These are phyloP conservation scores for Acidiella bohemica DNA, from an alignment of 495 filamentous ascomycete species.

Conservation along the genomic window DNA sequence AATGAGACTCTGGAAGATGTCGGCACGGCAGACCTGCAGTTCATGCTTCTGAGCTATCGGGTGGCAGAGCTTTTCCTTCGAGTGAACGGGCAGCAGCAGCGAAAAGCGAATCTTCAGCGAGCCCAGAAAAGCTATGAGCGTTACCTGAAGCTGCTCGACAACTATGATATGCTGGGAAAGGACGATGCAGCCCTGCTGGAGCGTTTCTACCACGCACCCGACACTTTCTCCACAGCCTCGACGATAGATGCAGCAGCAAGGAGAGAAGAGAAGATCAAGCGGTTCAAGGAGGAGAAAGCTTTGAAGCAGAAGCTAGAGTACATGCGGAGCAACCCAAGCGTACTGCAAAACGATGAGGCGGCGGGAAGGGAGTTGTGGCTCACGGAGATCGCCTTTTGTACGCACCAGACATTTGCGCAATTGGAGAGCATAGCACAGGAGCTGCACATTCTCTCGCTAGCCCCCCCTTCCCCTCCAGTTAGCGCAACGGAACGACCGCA, in stretches of 20 bases:
- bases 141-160: slow-evolving; percentile 62
- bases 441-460: slow-evolving; percentile 62
- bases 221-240: slow-evolving; percentile 54
- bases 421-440: slow-evolving; percentile 77
- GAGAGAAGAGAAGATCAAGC: slow-evolving; percentile 69
- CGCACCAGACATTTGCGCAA: slow-evolving; percentile 69
- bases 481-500: neutral
- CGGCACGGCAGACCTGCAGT: slow-evolving; percentile 66
- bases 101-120: slow-evolving; percentile 47
- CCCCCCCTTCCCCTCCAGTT: slow-evolving; percentile 39
- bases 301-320: slow-evolving; percentile 72
- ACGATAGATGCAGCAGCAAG: slow-evolving; percentile 57
- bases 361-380: slow-evolving; percentile 65
- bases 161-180: slow-evolving; percentile 57
- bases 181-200: slow-evolving; percentile 59
- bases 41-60: slow-evolving; percentile 52
- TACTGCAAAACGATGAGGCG: slow-evolving; percentile 60
- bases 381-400: slow-evolving; percentile 54
- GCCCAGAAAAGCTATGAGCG: slow-evolving; percentile 58
- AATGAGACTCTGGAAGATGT: slow-evolving; percentile 89
- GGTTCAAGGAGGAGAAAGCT: slow-evolving; percentile 76
- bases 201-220: slow-evolving; percentile 50
- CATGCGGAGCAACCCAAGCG: slow-evolving; percentile 44
- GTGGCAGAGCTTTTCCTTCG: slow-evolving; percentile 54
- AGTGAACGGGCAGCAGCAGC: slow-evolving; percentile 38